Base-by-base conservation (phyloP, 2,329 filamentous ascomycete species). In the Fusarium penzigii region DNA sequence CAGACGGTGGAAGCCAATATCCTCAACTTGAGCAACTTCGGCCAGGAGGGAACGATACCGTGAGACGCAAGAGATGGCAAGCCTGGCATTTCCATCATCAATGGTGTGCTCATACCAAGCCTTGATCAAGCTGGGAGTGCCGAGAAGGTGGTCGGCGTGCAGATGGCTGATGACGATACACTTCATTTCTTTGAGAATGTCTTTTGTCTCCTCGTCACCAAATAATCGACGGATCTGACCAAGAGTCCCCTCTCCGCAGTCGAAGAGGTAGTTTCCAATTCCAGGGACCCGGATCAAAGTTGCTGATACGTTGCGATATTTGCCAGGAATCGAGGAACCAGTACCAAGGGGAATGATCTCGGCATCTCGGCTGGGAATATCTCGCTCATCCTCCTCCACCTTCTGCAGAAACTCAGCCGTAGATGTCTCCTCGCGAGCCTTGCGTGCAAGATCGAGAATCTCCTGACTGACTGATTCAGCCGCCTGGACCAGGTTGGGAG, bases 61-160 rank as follows among this genome's bases (percentile, higher is more conserved):
- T 5, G 72, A 61, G 52, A 91, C 84, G 10, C 89, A 89, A 14
- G 89, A 82, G 38, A 97, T 73, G 45, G 83, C 78, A 9, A 95
- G 78, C 42, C 76, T 78, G 52, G 64, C 70, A 6, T 65, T 74
- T 44, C 56, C 62, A n/a, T 63, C 54, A 39, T 72, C 60, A 9
- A 73, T 56, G 39, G 74, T 80, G 56, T 73, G 75, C 41, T 85
- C 79, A 49, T 90, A 85, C 90, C 92, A 96, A 6, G 89, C 89
- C 64, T 83, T 86, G 65, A 97, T 84, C n/a, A 97, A 76, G 6
- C 86, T 83, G n/a, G 84, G 79, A 1, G 86, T 89, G 29, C 94
- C 94, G 17, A 99, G 81, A 67, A 97, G 94, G 72, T 99, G 94
- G 73, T 99, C 94, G 5, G 94, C 94, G 71, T 99, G 94, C 56